Percentiles rank a stretch among this genome's conserved stretches.
Conservation (phyloP, 2,329 filamentous ascomycete genomes). For the Dothideomycetes sp. region DNA sequence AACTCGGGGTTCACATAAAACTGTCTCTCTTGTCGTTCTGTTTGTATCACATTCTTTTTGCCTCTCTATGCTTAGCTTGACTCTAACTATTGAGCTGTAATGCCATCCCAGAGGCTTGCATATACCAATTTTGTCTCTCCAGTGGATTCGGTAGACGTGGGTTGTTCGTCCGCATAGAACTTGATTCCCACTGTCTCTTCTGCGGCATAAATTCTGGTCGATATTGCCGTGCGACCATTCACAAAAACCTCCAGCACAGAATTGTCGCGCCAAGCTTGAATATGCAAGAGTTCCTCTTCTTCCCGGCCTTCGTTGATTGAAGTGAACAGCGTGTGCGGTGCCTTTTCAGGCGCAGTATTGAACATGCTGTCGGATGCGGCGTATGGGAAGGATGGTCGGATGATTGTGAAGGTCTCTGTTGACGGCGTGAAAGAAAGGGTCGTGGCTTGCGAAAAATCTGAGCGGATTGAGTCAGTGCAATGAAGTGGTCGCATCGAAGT, state of each 20-base stretch:
- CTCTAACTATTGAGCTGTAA: too few relatives aligned
- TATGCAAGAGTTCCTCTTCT: background rate
- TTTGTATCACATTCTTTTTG: too few relatives aligned
- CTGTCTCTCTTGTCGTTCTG: too few relatives aligned
- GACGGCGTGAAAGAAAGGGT: constrained; percentile 31
- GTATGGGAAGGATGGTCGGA: constrained; percentile 28
- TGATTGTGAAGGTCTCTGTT: constrained; percentile 34
- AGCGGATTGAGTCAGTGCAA: background rate
- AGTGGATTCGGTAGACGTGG: background rate
- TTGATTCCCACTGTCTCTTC: constrained; percentile 20
- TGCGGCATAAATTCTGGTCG: too few relatives aligned
- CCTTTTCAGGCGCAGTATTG: constrained; percentile 20
- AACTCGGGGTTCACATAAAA: too few relatives aligned
- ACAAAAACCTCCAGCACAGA: too few relatives aligned
- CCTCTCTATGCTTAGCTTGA: too few relatives aligned
- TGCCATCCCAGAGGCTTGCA: constrained; percentile 20
- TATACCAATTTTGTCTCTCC: constrained; percentile 15
- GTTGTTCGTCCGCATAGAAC: constrained; percentile 18
- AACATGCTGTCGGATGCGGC: constrained; percentile 28
- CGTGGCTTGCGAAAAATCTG: constrained; percentile 27
- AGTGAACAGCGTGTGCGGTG: constrained; percentile 41
- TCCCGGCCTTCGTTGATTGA: background rate
- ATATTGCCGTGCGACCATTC: too few relatives aligned
- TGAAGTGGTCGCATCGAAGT: too few relatives aligned
- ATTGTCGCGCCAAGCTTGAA: too few relatives aligned